These are phyloP conservation scores for Solanum virginianum DNA, from an alignment of 257 asterid genomes.

Conservation along the genomic window DNA sequence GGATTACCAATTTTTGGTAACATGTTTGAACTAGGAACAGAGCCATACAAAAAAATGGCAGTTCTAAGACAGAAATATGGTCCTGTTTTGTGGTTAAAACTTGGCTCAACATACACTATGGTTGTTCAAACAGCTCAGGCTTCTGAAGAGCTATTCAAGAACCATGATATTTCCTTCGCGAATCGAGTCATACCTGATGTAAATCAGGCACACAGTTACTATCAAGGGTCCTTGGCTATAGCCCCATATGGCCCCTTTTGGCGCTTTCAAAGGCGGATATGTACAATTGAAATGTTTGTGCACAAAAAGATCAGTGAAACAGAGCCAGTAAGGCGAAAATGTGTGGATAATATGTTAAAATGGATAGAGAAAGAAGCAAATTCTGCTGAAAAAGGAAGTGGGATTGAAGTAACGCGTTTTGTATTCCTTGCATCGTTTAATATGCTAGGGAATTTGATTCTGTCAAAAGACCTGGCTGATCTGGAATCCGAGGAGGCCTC, in stretches of 20 bases:
- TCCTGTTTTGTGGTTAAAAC: conserved; percentile 34
- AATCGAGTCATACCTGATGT: conserved; percentile 31
- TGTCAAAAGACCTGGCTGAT: conserved; percentile 35
- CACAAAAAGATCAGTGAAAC: conserved; percentile 27
- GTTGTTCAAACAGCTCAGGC: conserved; percentile 22
- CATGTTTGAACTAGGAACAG: conserved; percentile 30
- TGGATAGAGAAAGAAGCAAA: conserved; percentile 25
- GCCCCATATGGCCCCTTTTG: conserved; percentile 45
- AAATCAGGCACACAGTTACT: conserved; percentile 20
- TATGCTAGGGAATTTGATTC: conserved; percentile 46
- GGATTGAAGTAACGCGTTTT: conserved; percentile 31
- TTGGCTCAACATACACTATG: conserved; percentile 28
- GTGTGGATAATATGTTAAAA: conserved; percentile 30
- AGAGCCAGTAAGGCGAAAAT: conserved; percentile 24
- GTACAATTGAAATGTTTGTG: conserved; percentile 42
- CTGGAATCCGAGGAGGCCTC: conserved; percentile 32
- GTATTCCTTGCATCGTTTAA: conserved; percentile 49
- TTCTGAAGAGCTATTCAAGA: conserved; percentile 33
- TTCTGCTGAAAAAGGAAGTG: background rate
- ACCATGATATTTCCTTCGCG: conserved; percentile 34
- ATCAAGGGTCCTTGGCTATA: conserved; percentile 30
- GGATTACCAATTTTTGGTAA: conserved; percentile 45
- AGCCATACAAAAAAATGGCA: conserved; percentile 25
- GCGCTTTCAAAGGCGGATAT: conserved; percentile 41
- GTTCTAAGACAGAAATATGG: conserved; percentile 18